Conservation (phyloP, 1,139 yeast genomes). For the Diutina catenulata region DNA sequence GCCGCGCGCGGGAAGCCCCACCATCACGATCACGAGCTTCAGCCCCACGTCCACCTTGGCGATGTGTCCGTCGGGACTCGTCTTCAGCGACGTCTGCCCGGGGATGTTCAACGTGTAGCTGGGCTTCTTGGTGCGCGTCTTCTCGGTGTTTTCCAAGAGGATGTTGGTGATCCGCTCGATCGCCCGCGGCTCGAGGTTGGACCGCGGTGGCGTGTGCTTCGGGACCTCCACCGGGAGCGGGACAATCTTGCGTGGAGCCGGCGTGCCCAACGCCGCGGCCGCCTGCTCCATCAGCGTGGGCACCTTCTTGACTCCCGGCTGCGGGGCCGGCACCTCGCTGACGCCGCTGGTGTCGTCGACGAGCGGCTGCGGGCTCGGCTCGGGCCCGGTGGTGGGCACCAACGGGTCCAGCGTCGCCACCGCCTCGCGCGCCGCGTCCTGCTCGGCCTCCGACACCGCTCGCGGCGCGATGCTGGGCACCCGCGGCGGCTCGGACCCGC, state of each 20-base stretch:
- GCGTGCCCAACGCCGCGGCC: not conserved
- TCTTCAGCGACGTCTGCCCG: slow-evolving; percentile 77
- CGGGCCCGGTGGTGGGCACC: no score
- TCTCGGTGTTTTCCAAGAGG: not conserved
- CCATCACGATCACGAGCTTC: slow-evolving; percentile 86
- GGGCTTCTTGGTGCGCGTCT: slow-evolving; percentile 14
- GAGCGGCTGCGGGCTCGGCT: no score
- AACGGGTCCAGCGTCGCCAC: no score
- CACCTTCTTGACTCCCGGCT: no score
- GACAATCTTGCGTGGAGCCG: not conserved
- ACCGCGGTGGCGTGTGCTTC: slow-evolving; percentile 1
- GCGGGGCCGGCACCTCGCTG: no score
- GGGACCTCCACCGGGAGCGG: slow-evolving; percentile 3
- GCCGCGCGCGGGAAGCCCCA: slow-evolving; percentile 83
- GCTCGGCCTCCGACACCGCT: no score
- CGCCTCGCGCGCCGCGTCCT: no score
- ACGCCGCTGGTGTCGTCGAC: no score
- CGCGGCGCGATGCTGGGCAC: no score
- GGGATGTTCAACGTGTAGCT: slow-evolving; percentile 88
- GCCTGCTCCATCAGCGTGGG: slow-evolving; percentile 5
- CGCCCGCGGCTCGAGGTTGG: slow-evolving; percentile 1
- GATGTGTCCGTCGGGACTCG: slow-evolving; percentile 74
- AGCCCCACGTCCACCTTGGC: slow-evolving; percentile 66
- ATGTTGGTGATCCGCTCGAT: slow-evolving; percentile 4
- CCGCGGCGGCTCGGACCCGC: no score